Evolutionary conservation across 2,329 filamentous ascomycete species (phyloP).

Genomic region (Arthrobotrys musiformis): DNA sequence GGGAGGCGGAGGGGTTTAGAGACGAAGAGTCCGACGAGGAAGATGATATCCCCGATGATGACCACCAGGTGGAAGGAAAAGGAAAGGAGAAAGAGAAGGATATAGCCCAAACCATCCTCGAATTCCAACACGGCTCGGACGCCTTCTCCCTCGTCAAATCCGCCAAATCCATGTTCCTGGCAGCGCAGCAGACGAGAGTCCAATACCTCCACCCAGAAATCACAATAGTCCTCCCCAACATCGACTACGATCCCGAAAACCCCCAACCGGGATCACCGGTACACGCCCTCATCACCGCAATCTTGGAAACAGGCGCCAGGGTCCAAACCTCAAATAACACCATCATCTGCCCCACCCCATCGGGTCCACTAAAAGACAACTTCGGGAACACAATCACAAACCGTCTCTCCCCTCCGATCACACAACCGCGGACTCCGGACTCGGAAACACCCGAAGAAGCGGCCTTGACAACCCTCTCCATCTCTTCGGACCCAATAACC

Average conservation of each 20-base stretch:
- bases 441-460: conserved; percentile 25
- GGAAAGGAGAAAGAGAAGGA: conserved; percentile 43
- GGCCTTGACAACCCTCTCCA: conserved; percentile 28
- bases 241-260: conserved; percentile 64
- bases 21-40: conserved; percentile 64
- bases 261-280: conserved; percentile 62
- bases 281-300: conserved; percentile 64
- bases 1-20: conserved; percentile 66
- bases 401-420: not conserved
- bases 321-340: conserved; percentile 58
- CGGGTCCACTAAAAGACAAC: not conserved
- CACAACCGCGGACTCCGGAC: not conserved
- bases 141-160: conserved; percentile 71
- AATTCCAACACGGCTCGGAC: conserved; percentile 60
- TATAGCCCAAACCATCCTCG: conserved; percentile 19
- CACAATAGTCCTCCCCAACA: conserved; percentile 71
- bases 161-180: conserved; percentile 70
- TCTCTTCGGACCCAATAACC: conserved; percentile 34
- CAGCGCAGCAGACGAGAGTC: conserved; percentile 69
- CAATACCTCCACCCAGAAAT: conserved; percentile 71
- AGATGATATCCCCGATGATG: conserved; percentile 31
- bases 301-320: conserved; percentile 56
- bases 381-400: not conserved
- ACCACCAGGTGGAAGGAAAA: conserved; percentile 59
- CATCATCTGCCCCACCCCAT: conserved; percentile 19